Percentiles rank a stretch among this genome's conserved stretches.
phyloP scores from a whole-genome alignment of 192 early-diverging fungal species.

The Linnemannia zychae region DNA sequence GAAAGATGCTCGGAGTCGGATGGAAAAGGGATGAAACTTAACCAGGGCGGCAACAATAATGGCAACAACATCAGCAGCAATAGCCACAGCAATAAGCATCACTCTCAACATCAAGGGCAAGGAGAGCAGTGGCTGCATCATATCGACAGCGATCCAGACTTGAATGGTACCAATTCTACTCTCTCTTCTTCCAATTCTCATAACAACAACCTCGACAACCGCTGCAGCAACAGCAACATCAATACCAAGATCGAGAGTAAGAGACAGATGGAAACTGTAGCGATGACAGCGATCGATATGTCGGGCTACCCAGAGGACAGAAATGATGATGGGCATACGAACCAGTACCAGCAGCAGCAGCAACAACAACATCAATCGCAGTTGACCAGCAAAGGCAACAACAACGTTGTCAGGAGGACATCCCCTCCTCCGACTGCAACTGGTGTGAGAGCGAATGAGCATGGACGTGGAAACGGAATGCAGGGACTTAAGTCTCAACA shows the following conservation, averaged over 20 bases:
- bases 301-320: constrained; percentile 5
- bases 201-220: too few relatives aligned
- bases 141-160: constrained; percentile 20
- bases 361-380: neutral
- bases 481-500: neutral
- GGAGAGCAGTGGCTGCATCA: neutral
- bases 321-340: constrained; percentile 14
- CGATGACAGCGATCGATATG: constrained; percentile 13
- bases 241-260: neutral
- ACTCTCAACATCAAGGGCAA: neutral
- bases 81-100: neutral
- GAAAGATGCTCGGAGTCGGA: neutral
- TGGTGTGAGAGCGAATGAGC: neutral
- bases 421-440: neutral
- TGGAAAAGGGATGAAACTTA: neutral
- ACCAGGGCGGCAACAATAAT: neutral
- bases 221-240: neutral
- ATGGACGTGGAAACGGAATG: neutral
- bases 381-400: neutral
- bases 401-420: too few relatives aligned
- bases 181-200: neutral
- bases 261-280: neutral
- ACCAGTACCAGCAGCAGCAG: neutral
- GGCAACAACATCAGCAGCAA: neutral
- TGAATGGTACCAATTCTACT: neutral